Evolutionary conservation across 257 asterid species (phyloP), one percentile per base, ranked within the genome.

Genomic region (Euphrasia confusa): DNA sequence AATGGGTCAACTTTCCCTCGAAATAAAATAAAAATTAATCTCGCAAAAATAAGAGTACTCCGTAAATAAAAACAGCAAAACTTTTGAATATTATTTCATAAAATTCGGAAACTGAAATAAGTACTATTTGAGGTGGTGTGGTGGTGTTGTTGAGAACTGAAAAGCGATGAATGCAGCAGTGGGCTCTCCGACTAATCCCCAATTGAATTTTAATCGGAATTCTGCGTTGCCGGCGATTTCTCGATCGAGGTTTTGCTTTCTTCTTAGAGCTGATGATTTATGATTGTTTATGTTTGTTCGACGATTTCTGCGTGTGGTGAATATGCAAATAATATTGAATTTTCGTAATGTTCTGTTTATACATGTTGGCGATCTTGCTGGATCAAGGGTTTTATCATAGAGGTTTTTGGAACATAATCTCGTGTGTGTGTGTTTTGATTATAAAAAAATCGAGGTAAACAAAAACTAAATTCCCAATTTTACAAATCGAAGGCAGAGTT

Each of bases 141-240:
- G 67, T 48, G 48, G 40, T 21, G 12, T 64, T 64, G 4, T 58
- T 39, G 70, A 64, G 21, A 56, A 26, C 58, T 57, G 60, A 61
- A 61, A 24, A 21, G 15, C 26, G 64, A 90, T 90, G 96, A 92
- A 80, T 76, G 88, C 84, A 50, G 81, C 81, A 10, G 21, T 80
- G 12, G 65, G 71, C 77, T 76, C 79, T 65, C 78, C 80, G 54
- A 61, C 79, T 71, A 74, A 76, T 21, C 75, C 81, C 24, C 83
- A 67, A 7, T 55, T 59, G 63, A 71, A 63, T 68, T 70, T 75
- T 17, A 67, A 75, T 58, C 64, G 27, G 42, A 65, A 67, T 54
- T 79, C 81, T 64, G 63, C 74, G 3, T 32, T 63, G 95, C 84
- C 74, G 79, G 90, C 42, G 50, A 5, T 63, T 63, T 57, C 12